These are phyloP conservation scores for Paramecium tetraurelia DNA, from an alignment of 73 alveolate genomes.

Conservation along the genomic window DNA sequence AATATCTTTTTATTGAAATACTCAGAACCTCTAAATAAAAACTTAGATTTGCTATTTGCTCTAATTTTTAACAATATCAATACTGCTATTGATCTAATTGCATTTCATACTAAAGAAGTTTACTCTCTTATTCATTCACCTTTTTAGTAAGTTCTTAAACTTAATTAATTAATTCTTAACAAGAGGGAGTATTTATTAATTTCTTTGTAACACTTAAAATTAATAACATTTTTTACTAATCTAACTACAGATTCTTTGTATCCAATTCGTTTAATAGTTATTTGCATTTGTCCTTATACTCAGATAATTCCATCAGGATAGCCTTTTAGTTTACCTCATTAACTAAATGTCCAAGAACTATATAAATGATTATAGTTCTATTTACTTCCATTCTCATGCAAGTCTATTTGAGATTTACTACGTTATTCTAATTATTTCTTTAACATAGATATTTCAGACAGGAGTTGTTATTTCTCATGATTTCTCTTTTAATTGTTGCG, in stretches of 20 bases:
- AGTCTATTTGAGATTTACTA: constrained; percentile 13
- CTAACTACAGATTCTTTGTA: constrained; percentile 36
- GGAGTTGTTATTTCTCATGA: constrained; percentile 9
- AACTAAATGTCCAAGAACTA: constrained; percentile 28
- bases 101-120: not conserved
- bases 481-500: constrained; percentile 5
- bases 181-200: not conserved
- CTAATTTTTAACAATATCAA: not conserved
- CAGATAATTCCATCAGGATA: not conserved
- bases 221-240: constrained; percentile 1
- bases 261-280: not conserved
- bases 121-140: not conserved
- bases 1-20: not conserved
- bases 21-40: not conserved
- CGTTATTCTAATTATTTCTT: constrained; percentile 17
- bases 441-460: not conserved
- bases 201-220: constrained; percentile 10
- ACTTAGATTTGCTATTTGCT: not conserved
- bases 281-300: not conserved
- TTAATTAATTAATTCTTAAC: not conserved
- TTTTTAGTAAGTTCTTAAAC: not conserved
- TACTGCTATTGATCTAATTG: not conserved
- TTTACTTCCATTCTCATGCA: constrained; percentile 21
- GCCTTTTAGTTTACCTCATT: not conserved
- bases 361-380: not conserved